phyloP scores from a whole-genome alignment of 352 stramenopile species.

The Globisporangium radiosum region DNA sequence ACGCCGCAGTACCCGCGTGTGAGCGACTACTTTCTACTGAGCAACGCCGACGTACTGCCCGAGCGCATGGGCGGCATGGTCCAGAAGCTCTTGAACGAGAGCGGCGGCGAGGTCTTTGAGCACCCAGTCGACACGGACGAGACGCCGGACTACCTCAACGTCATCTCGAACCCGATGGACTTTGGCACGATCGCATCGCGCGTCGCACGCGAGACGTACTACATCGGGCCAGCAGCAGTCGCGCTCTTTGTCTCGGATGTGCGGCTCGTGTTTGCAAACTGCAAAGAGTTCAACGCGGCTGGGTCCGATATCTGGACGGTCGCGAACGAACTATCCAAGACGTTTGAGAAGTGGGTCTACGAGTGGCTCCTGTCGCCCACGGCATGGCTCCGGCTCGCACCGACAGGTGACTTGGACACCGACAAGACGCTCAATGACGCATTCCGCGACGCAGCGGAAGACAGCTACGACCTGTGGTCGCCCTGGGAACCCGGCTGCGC shows the following conservation, averaged over 20 bases:
- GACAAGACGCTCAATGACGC: slow-evolving; percentile 45
- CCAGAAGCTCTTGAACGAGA: slow-evolving; percentile 77
- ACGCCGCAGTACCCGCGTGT: slow-evolving; percentile 60
- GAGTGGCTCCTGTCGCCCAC: slow-evolving; percentile 77
- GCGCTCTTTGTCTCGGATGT: slow-evolving; percentile 82
- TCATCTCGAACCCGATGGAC: slow-evolving; percentile 86
- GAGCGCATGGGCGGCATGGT: slow-evolving; percentile 75
- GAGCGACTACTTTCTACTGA: slow-evolving; percentile 77
- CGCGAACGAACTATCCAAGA: slow-evolving; percentile 59
- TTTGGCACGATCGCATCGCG: slow-evolving; percentile 72
- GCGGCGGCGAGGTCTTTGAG: slow-evolving; percentile 77
- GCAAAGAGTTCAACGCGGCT: slow-evolving; percentile 79
- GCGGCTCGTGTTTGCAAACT: slow-evolving; percentile 83
- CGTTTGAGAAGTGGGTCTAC: slow-evolving; percentile 86
- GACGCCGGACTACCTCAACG: slow-evolving; percentile 81
- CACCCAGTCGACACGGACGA: slow-evolving; percentile 75
- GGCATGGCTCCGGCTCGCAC: slow-evolving; percentile 70
- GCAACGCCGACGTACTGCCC: slow-evolving; percentile 58
- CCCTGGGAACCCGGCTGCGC: slow-evolving; percentile 76
- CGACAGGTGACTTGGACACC: slow-evolving; percentile 32
- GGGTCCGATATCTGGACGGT: slow-evolving; percentile 77
- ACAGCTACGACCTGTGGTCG: slow-evolving; percentile 64
- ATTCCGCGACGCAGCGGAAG: slow-evolving; percentile 59
- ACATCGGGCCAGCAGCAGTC: slow-evolving; percentile 57
- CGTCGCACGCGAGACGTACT: slow-evolving; percentile 74